These are phyloP conservation scores for Stephania yunnanensis DNA, from an alignment of 164 flowering plant species.

Conservation along the genomic window DNA sequence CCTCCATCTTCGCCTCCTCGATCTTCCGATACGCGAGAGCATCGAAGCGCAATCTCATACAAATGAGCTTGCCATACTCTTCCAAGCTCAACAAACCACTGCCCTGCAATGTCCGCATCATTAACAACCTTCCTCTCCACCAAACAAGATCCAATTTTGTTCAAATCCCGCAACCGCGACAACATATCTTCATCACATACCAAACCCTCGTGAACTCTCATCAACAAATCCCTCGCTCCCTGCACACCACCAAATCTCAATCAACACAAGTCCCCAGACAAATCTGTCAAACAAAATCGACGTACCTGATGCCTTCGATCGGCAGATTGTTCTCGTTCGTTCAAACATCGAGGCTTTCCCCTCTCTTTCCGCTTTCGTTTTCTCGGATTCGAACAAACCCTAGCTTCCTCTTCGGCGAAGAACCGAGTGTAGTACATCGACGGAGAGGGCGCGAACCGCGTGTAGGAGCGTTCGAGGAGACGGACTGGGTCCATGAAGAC, in stretches of 20 bases:
- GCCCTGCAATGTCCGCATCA: conserved; percentile 4
- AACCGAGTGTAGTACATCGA: conserved; percentile 78
- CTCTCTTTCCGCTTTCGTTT: conserved; percentile 52
- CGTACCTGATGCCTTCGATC: conserved; percentile 73
- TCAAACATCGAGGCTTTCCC: conserved; percentile 27
- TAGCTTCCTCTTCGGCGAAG: conserved; percentile 23
- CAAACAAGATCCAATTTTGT: conserved; percentile 20
- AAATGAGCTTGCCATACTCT: conserved; percentile 80
- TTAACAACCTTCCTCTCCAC: conserved; percentile 10
- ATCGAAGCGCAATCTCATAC: conserved; percentile 53
- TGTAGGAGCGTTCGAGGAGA: conserved; percentile 58
- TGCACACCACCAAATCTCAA: conserved; percentile 11
- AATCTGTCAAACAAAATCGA: background rate
- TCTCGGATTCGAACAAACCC: conserved; percentile 17
- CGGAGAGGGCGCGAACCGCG: conserved; percentile 62
- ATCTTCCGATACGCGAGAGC: conserved; percentile 8
- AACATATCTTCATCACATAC: conserved; percentile 39
- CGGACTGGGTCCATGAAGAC: conserved; percentile 82
- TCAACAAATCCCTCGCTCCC: conserved; percentile 54
- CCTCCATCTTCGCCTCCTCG: conserved; percentile 33
- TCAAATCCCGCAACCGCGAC: conserved; percentile 33
- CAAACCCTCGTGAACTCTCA: conserved; percentile 62
- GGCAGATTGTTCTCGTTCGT: conserved; percentile 59
- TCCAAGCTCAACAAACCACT: conserved; percentile 59
- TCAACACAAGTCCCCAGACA: background rate